These are phyloP conservation scores for Pseudotsuga menziesii DNA, from an alignment of 75 land plant genomes.

Conservation along the genomic window DNA sequence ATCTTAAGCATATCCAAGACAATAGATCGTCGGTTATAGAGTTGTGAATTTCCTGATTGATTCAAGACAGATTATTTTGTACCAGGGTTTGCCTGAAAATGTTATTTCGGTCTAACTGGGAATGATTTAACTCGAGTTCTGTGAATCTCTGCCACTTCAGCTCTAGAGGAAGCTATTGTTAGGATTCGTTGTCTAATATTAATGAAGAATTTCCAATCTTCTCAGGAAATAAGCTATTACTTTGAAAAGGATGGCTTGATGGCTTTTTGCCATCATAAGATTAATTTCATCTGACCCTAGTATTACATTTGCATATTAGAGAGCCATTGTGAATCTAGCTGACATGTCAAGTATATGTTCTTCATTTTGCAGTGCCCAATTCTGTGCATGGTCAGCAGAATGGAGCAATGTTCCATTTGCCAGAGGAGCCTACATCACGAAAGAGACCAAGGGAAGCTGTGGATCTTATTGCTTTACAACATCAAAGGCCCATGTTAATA, in stretches of 20 bases:
- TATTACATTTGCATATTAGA: background rate
- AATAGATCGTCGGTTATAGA: background rate
- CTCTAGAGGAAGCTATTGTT: too few relatives aligned
- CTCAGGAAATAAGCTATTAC: too few relatives aligned
- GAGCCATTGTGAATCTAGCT: background rate
- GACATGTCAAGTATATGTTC: background rate
- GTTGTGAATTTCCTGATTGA: too few relatives aligned
- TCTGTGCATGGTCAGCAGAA: slow-evolving; percentile 1
- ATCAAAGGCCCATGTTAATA: slow-evolving; percentile 12
- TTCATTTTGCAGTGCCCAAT: background rate
- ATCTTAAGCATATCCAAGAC: background rate
- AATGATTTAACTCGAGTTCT: too few relatives aligned
- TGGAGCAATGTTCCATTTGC: slow-evolving; percentile 11
- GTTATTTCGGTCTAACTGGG: too few relatives aligned
- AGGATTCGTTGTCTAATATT: background rate
- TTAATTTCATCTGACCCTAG: background rate
- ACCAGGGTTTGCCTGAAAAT: too few relatives aligned
- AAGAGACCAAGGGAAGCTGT: slow-evolving; percentile 27
- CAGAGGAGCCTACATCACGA: slow-evolving; percentile 10
- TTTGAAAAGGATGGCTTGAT: background rate
- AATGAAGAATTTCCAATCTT: background rate
- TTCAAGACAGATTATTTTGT: too few relatives aligned
- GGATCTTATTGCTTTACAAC: slow-evolving; percentile 14
- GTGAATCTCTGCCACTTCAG: too few relatives aligned
- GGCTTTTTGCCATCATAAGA: background rate